Evolutionary conservation across 345 rosid species (phyloP).

Genomic region (Eutrema heterophyllum): DNA sequence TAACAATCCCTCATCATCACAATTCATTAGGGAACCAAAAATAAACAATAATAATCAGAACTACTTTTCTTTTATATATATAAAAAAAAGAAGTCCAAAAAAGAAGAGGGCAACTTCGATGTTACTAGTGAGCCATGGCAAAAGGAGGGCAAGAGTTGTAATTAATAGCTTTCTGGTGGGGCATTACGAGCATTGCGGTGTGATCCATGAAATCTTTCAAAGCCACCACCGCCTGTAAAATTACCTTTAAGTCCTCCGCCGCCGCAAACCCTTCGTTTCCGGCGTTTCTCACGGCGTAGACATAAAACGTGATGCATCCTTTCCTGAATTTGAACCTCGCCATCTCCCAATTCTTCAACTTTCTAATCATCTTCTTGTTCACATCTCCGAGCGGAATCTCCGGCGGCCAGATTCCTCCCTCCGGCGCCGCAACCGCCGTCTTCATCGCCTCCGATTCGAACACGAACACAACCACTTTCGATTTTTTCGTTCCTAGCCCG

Average conservation of each 20-base stretch:
- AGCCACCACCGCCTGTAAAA: slow-evolving; percentile 78
- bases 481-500: slow-evolving; percentile 85
- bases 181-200: slow-evolving; percentile 91
- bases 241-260: slow-evolving; percentile 72
- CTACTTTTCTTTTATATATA: not conserved
- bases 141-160: slow-evolving; percentile 38
- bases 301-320: slow-evolving; percentile 96
- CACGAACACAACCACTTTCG: slow-evolving; percentile 72
- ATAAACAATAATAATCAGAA: slow-evolving; percentile 3
- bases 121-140: slow-evolving; percentile 69
- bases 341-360: slow-evolving; percentile 64
- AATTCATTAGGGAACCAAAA: slow-evolving; percentile 7
- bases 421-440: slow-evolving; percentile 39
- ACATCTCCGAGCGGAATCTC: slow-evolving; percentile 88
- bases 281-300: slow-evolving; percentile 64
- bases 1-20: not conserved
- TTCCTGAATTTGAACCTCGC: slow-evolving; percentile 92
- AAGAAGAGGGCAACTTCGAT: not conserved
- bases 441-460: slow-evolving; percentile 77
- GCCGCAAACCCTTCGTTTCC: slow-evolving; percentile 58
- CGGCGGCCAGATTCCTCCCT: slow-evolving; percentile 53
- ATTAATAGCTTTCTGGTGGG: slow-evolving; percentile 77
- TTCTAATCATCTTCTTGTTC: slow-evolving; percentile 77
- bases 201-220: slow-evolving; percentile 97
- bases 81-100: not conserved